Percentiles rank a stretch among this genome's conserved stretches.
phyloP scores from a whole-genome alignment of 495 filamentous ascomycete genomes.

The Hyphodiscus hymeniophilus region DNA sequence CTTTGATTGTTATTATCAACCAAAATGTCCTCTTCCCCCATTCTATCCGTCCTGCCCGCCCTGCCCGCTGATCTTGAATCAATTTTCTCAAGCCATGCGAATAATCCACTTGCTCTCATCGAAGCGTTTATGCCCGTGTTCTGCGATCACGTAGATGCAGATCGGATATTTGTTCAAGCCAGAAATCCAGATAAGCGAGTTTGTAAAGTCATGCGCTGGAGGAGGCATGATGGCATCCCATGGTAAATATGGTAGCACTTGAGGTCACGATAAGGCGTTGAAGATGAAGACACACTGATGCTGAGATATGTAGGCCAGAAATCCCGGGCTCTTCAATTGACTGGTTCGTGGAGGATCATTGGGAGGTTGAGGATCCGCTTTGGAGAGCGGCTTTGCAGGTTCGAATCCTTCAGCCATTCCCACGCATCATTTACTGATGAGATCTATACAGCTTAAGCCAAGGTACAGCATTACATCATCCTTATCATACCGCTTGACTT shows the following conservation, averaged over 20 bases:
- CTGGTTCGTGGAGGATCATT: conserved; percentile 9
- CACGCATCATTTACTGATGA: not conserved
- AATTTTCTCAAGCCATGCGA: conserved; percentile 1
- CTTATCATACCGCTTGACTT: too few relatives aligned
- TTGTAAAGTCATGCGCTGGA: conserved; percentile 9
- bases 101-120: conserved; percentile 4
- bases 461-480: too few relatives aligned
- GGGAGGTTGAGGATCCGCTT: conserved; percentile 8
- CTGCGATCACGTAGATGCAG: conserved; percentile 9
- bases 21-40: too few relatives aligned
- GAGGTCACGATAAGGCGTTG: too few relatives aligned
- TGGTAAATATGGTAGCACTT: too few relatives aligned
- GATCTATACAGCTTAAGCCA: conserved; percentile 2
- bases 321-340: not conserved
- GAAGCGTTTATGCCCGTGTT: conserved; percentile 6
- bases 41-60: too few relatives aligned
- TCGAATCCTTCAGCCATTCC: too few relatives aligned
- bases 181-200: conserved; percentile 7
- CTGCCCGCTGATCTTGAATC: conserved; percentile 6
- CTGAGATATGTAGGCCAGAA: not conserved
- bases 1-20: too few relatives aligned
- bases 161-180: conserved; percentile 6
- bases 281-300: too few relatives aligned
- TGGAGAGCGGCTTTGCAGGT: conserved; percentile 1
- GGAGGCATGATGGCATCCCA: conserved; percentile 1